Base-by-base conservation (phyloP, 2,329 filamentous ascomycete species). In the Metarhizium robertsii region DNA sequence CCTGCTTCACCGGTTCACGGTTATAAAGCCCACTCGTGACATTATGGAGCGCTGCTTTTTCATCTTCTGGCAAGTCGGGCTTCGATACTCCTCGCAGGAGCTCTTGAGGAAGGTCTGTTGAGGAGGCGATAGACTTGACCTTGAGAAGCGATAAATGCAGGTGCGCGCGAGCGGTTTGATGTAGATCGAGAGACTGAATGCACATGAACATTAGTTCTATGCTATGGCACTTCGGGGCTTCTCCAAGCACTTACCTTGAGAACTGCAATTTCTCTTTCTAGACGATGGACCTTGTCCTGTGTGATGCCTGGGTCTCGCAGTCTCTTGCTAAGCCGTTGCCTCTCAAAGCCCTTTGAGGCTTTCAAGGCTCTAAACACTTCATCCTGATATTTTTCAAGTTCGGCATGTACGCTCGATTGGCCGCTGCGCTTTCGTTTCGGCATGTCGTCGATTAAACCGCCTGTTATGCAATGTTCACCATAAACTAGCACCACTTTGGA, bases 321-420 rank as follows among this genome's bases (percentile, higher is more conserved):
- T 46, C 78, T 74, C 67, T 83, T 86, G 58, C 85, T 79, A 57
- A 88, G 78, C 60, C 90, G 88, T 71, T 92, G 89, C 49, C 88
- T 79, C 73, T 92, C 88, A 65, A 90, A 87, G 50, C 85, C 85
- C 66, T 88, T 90, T 55, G 85, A 86, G 11, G 78, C 75, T 69
- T 90, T 90, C 58, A 92, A 76, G 0, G 85, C 86, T 56, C 82
- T 79, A 58, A 79, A 78, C 8, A 92, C 74, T 40, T 84, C 77
- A 65, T 81, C 83, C 60, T 79, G 76, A 62, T 77, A 73, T 61
- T 80, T 78, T 8, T 74, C 69, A n/a, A 85, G 72, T 58, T 77
- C 75, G 8, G 76, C 73, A 8, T 77, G 72, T 49, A 83, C 69
- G 55, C 67, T 71, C 34, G 71, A 68, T 49, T 78, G 74, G 56